These are phyloP conservation scores for Solanum appendiculatum DNA, from an alignment of 257 asterid genomes.

Conservation along the genomic window DNA sequence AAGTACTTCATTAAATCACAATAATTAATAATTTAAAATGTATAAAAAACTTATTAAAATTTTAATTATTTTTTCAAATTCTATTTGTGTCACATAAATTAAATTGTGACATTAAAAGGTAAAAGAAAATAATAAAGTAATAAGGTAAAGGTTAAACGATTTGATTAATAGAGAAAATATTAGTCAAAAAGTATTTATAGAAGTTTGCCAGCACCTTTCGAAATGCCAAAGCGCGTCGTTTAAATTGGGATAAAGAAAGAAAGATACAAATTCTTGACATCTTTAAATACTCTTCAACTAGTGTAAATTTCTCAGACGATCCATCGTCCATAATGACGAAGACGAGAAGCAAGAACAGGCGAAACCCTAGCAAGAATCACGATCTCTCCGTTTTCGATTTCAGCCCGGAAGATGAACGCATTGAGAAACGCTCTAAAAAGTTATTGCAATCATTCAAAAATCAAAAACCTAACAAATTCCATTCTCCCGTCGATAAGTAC, in stretches of 20 bases:
- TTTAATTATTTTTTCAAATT: not conserved
- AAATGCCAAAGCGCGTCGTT: not conserved
- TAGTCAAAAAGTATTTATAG: not conserved
- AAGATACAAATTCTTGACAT: not conserved
- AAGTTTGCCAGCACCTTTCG: not conserved
- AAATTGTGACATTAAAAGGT: too few relatives aligned
- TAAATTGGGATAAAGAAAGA: not conserved
- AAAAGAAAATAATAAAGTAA: not conserved
- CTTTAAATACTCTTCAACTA: not conserved
- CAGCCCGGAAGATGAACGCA: constrained; percentile 25
- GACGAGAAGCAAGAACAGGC: constrained; percentile 5
- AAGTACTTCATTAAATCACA: too few relatives aligned
- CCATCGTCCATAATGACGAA: constrained; percentile 8
- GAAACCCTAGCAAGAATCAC: not conserved
- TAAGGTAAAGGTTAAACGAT: too few relatives aligned
- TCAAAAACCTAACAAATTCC: constrained; percentile 10
- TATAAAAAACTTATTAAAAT: not conserved
- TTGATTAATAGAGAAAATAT: not conserved
- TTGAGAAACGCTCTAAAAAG: constrained; percentile 27
- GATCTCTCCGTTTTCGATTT: constrained; percentile 46
- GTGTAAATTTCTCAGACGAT: not conserved
- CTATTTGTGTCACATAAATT: too few relatives aligned
- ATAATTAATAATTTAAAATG: too few relatives aligned
- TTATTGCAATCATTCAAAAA: constrained; percentile 16
- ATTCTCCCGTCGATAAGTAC: constrained; percentile 37